Percentiles rank a stretch among this genome's conserved stretches.
These are phyloP conservation scores for Picochlorum costavermella DNA, from an alignment of 139 green algal genomes.

Conservation along the genomic window DNA sequence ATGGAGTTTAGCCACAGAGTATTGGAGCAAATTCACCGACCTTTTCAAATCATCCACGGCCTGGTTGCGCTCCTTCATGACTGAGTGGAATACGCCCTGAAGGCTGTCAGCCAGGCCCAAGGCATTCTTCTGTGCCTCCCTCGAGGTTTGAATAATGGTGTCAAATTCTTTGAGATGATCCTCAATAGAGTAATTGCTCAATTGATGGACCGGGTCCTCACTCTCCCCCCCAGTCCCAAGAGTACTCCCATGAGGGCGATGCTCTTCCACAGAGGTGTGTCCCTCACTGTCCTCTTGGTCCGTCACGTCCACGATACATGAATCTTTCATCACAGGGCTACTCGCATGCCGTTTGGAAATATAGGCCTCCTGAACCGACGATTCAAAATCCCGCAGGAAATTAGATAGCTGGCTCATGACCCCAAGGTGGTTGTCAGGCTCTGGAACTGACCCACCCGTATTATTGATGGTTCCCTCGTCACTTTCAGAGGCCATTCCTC, in stretches of 20 bases:
- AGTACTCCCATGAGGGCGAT: neutral
- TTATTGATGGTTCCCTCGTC: no score
- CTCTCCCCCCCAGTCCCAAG: neutral
- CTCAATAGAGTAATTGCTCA: neutral
- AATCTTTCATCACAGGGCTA: no score
- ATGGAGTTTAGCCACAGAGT: neutral
- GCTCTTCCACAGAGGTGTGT: no score
- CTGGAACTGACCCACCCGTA: no score
- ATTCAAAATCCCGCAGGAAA: no score
- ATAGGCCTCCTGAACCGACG: no score
- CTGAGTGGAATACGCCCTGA: neutral
- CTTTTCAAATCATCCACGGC: neutral
- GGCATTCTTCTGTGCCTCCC: conserved; percentile 4
- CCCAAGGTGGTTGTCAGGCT: no score
- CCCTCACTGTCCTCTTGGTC: no score
- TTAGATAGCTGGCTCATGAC: no score
- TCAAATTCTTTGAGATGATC: neutral
- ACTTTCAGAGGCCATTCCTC: no score
- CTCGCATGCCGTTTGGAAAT: no score
- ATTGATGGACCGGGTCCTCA: neutral
- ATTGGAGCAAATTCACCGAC: neutral
- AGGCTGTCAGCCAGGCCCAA: neutral
- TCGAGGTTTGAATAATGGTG: neutral
- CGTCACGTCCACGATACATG: no score
- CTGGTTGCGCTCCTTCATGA: conserved; percentile 3